Percentiles rank a stretch among this genome's conserved stretches.
Evolutionary conservation across 805 yeast genomes (phyloP).

Genomic region (Kazachstania kunashirensis): DNA sequence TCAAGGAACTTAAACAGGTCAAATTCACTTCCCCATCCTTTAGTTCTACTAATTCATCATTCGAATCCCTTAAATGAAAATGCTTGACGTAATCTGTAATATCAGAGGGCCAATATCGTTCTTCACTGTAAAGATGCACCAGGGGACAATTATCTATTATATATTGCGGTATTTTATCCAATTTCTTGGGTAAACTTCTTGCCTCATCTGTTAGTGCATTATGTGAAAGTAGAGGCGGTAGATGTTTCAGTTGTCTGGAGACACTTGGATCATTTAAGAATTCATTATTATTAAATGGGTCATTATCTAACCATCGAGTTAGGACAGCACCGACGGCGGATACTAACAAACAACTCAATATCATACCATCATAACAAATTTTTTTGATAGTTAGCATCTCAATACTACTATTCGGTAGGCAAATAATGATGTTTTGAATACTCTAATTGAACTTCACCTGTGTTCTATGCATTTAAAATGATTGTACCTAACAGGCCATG

Average conservation of each 20-base stretch:
- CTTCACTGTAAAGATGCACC: slow-evolving; percentile 84
- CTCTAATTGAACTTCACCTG: too few relatives aligned
- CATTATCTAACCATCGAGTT: too few relatives aligned
- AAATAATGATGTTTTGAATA: too few relatives aligned
- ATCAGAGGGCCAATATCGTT: slow-evolving; percentile 76
- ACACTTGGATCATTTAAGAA: slow-evolving; percentile 1
- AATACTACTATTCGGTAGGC: too few relatives aligned
- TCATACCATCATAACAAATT: too few relatives aligned
- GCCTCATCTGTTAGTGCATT: slow-evolving; percentile 19
- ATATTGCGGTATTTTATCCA: slow-evolving; percentile 50
- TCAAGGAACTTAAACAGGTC: not conserved
- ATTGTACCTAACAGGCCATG: too few relatives aligned
- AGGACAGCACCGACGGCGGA: too few relatives aligned
- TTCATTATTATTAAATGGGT: slow-evolving; percentile 11
- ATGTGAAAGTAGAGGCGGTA: slow-evolving; percentile 25
- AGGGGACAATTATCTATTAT: slow-evolving; percentile 62
- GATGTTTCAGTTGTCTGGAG: not conserved
- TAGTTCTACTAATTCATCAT: slow-evolving; percentile 25
- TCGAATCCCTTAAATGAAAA: slow-evolving; percentile 49
- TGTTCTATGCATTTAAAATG: too few relatives aligned
- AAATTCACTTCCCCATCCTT: slow-evolving; percentile 11
- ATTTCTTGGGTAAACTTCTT: slow-evolving; percentile 24
- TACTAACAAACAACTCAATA: too few relatives aligned
- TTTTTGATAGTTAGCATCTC: too few relatives aligned
- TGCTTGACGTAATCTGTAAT: slow-evolving; percentile 56